These are phyloP conservation scores for Aspergillus fumigatus DNA, from an alignment of 2,329 filamentous ascomycete species.

Conservation along the genomic window DNA sequence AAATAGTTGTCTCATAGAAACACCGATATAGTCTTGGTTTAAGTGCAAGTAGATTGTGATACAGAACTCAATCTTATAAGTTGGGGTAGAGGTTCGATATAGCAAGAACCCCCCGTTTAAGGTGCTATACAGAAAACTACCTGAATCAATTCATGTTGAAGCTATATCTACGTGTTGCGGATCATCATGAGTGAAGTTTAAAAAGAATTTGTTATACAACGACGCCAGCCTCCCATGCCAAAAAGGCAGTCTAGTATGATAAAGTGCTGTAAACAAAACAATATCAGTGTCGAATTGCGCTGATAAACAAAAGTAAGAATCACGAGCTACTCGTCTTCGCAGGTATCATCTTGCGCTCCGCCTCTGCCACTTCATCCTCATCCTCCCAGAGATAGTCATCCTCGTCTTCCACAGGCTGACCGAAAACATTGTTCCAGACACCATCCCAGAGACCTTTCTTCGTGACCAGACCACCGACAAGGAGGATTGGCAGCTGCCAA, in stretches of 20 bases:
- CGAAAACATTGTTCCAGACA: conserved; percentile 67
- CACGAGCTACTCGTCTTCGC: background rate
- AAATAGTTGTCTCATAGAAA: background rate
- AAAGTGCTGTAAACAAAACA: background rate
- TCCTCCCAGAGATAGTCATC: conserved; percentile 54
- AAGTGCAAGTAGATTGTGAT: no score
- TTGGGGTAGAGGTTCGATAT: no score
- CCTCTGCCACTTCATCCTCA: conserved; percentile 27
- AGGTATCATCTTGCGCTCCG: background rate
- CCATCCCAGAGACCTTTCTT: conserved; percentile 91
- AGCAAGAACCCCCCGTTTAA: background rate
- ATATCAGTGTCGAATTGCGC: background rate
- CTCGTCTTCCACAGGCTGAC: conserved; percentile 53
- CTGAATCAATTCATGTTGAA: background rate
- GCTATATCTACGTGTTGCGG: background rate
- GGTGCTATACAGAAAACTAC: background rate
- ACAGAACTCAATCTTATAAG: no score
- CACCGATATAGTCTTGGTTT: background rate
- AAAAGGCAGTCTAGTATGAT: background rate
- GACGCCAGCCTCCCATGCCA: background rate
- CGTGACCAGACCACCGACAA: conserved; percentile 84
- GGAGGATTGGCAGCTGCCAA: conserved; percentile 85
- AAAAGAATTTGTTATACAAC: background rate
- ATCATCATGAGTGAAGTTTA: background rate
- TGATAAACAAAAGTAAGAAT: background rate